Evolutionary conservation across 345 rosid species (phyloP), one percentile per base, ranked within the genome.

Genomic region (Aethionema arabicum): DNA sequence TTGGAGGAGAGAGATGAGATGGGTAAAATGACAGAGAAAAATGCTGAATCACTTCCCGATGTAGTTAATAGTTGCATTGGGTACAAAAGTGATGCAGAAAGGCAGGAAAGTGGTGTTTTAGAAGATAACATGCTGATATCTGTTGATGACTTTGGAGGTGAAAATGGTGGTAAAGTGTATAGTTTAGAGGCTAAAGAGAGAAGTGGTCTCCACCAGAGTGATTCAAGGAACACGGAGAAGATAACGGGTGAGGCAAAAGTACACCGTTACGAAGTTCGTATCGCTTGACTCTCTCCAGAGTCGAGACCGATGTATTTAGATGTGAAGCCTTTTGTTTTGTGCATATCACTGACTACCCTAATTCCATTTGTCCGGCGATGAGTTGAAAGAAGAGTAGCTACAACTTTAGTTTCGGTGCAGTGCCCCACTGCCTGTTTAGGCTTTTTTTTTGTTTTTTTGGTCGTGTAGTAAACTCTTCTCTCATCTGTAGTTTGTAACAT

Each of bases 271-370:
- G 11, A 38, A 39, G 31, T 49, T 27, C 7, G 33, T 66, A 29
- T 32, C 33, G 72, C 49, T 67, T 5, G 46, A 51, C 31, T 57
- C 64, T 32, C 27, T 21, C 27, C 27, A 21, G 27, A 1, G 27
- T 21, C 7, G 29, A 57, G 50, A 48, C 21, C 5, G 49, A 27
- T 48, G 31, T 60, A 50, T 45, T 30, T 61, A 50, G 61, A 35
- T 8, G 42, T n/a, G 8, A 36, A 45, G 46, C 46, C 14, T 67
- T 68, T 53, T 42, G 30, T 38, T 45, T 15, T 45, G 73, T 61
- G 67, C 49, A 69, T 61, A 69, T 69, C 67, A 69, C 50, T 69
- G 73, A 69, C 50, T 62, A 46, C 43, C n/a, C 56, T 61, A 37
- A 69, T 48, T 9, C 56, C 29, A 35, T 45, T 44, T 30, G 40